Percentiles rank a stretch among this genome's conserved stretches.
Evolutionary conservation across 108 stramenopile genomes (phyloP).

Genomic region (Phaeodactylum tricornutum): DNA sequence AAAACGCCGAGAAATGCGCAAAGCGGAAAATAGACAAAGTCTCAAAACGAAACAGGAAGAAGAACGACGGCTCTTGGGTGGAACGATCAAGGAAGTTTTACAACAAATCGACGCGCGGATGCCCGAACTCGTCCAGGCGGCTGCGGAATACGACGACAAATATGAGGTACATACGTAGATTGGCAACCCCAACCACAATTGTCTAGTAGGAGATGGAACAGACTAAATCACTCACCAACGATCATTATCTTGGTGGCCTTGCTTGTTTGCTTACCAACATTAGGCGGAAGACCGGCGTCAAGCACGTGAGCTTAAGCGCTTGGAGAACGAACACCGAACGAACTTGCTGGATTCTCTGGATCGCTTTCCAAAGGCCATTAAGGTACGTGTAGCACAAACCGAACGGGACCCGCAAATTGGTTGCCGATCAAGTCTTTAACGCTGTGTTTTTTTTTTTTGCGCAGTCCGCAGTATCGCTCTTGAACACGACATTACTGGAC

Average conservation of each 20-base stretch:
- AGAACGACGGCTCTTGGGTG: conserved; percentile 12
- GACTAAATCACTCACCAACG: neutral
- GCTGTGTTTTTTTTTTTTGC: too few species aligned
- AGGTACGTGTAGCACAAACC: neutral
- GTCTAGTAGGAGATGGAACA: neutral
- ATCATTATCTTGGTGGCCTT: neutral
- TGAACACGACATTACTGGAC: conserved; percentile 16
- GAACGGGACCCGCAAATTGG: neutral
- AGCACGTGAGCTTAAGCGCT: too few species aligned
- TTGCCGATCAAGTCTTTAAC: too few species aligned
- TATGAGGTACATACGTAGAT: neutral
- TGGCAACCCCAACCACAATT: neutral
- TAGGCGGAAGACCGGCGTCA: too few species aligned
- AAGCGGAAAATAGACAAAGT: neutral
- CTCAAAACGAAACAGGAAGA: conserved; percentile 2
- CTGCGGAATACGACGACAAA: conserved; percentile 3
- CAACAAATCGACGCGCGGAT: conserved; percentile 23
- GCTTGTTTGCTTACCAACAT: too few species aligned
- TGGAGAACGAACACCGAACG: conserved; percentile 16
- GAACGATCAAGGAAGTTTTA: conserved; percentile 18
- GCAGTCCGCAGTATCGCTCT: conserved; percentile 1
- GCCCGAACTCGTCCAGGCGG: conserved; percentile 3
- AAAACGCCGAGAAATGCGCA: neutral
- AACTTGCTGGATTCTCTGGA: conserved; percentile 29
- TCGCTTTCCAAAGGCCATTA: conserved; percentile 28